Evolutionary conservation across 331 rosid genomes (phyloP).

Genomic region (Malus hybrid): DNA sequence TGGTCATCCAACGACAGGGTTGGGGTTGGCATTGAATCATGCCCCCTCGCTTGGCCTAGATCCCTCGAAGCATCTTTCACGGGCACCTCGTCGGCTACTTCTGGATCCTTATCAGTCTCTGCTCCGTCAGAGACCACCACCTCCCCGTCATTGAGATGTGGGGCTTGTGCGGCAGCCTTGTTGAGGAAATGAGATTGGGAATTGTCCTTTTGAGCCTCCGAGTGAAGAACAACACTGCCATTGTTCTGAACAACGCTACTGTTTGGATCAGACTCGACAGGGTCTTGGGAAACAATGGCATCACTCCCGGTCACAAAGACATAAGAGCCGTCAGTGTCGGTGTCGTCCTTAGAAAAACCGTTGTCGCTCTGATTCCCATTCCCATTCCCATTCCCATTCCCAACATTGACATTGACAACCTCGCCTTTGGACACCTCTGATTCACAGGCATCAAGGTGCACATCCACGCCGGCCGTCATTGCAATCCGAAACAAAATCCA

Average conservation of each 20-base stretch:
- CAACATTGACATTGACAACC: slow-evolving; percentile 20
- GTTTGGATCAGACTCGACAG: slow-evolving; percentile 35
- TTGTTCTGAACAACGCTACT: neutral
- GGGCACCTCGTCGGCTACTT: neutral
- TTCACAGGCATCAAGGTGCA: slow-evolving; percentile 27
- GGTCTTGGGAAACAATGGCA: slow-evolving; percentile 3
- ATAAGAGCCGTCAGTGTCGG: slow-evolving; percentile 28
- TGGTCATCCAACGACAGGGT: neutral
- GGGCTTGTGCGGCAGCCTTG: slow-evolving; percentile 13
- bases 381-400: neutral
- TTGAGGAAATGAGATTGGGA: neutral
- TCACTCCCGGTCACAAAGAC: slow-evolving; percentile 23
- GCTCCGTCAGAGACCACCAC: slow-evolving; percentile 6
- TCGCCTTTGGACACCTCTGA: slow-evolving; percentile 27
- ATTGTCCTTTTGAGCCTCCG: slow-evolving; percentile 10
- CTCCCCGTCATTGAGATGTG: neutral
- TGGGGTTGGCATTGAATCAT: neutral
- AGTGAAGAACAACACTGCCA: neutral
- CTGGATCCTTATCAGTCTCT: neutral
- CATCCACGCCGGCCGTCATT: slow-evolving; percentile 52
- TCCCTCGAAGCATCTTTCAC: slow-evolving; percentile 9
- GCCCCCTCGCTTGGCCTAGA: slow-evolving; percentile 5
- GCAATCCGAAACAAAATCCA: slow-evolving; percentile 5
- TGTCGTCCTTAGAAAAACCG: slow-evolving; percentile 10
- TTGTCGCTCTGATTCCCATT: neutral